Conservation (phyloP, 1,284 basidiomycete species). For the Fomitopsis betulina region DNA sequence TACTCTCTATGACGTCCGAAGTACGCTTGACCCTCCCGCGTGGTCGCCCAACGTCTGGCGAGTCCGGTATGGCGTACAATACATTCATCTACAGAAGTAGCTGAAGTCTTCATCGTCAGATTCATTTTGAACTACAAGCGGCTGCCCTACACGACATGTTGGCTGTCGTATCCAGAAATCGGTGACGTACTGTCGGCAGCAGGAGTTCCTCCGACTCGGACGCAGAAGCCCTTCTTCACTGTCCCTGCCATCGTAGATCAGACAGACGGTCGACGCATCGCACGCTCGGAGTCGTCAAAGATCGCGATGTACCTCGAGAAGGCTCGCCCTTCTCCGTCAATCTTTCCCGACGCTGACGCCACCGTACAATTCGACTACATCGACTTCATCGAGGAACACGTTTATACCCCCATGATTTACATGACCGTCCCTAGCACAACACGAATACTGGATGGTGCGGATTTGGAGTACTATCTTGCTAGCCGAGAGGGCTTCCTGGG, state of each 20-base stretch:
- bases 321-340: conserved; percentile 31
- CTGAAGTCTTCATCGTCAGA: not conserved
- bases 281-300: conserved; percentile 34
- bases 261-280: not conserved
- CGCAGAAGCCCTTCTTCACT: conserved; percentile 7
- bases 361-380: conserved; percentile 9
- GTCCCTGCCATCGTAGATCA: conserved; percentile 7
- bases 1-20: conserved; percentile 8
- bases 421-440: conserved; percentile 7
- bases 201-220: conserved; percentile 4
- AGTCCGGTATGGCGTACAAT: not conserved
- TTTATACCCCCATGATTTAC: not conserved
- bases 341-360: conserved; percentile 21
- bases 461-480: conserved; percentile 4
- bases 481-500: conserved; percentile 4
- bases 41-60: conserved; percentile 11
- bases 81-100: no score
- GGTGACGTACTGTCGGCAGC: not conserved
- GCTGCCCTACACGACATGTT: conserved; percentile 3
- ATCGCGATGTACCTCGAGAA: conserved; percentile 41
- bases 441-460: conserved; percentile 5
- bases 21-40: conserved; percentile 4
- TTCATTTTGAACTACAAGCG: conserved; percentile 10
- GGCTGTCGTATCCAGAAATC: conserved; percentile 9
- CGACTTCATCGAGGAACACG: conserved; percentile 3